A percentile compares a stretch with the other conserved stretches of the same genome.
Conservation (phyloP, 2,329 filamentous ascomycete species). For the Oidium heveae region DNA sequence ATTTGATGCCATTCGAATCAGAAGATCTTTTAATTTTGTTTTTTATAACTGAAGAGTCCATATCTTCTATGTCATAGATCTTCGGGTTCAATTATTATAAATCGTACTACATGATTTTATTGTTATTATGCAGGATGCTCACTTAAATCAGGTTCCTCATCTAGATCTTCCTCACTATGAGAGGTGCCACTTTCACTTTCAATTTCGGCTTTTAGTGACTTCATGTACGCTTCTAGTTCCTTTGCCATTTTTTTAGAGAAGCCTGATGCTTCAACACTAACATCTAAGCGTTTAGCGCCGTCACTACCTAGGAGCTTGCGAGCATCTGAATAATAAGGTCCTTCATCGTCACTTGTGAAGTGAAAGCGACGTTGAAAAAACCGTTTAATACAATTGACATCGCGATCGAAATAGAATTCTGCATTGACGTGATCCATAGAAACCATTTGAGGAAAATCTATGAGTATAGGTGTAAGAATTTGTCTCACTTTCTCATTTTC, state of each 20-base stretch:
- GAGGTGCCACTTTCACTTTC: conserved; percentile 12
- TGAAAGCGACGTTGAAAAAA: conserved; percentile 81
- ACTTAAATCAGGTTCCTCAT: conserved; percentile 2
- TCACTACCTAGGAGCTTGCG: conserved; percentile 46
- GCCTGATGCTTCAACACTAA: conserved; percentile 72
- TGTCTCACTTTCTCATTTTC: neutral
- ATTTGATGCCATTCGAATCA: no score
- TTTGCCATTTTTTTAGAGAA: conserved; percentile 95
- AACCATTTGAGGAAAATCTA: conserved; percentile 97
- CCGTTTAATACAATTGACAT: conserved; percentile 83
- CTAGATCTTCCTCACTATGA: conserved; percentile 17
- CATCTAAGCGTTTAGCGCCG: conserved; percentile 48
- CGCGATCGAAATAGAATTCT: conserved; percentile 91
- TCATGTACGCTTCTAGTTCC: conserved; percentile 77
- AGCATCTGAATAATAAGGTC: conserved; percentile 67
- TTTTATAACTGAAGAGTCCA: no score
- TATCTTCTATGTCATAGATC: no score
- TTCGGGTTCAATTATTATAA: no score
- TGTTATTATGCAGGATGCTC: no score
- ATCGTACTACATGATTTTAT: no score
- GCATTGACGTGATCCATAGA: conserved; percentile 86
- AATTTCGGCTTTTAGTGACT: conserved; percentile 34
- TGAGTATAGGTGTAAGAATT: conserved; percentile 51
- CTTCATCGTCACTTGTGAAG: conserved; percentile 57
- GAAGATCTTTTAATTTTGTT: no score